Evolutionary conservation across 306 rosid genomes (phyloP).

Genomic region (Citrullus mucosospermus): DNA sequence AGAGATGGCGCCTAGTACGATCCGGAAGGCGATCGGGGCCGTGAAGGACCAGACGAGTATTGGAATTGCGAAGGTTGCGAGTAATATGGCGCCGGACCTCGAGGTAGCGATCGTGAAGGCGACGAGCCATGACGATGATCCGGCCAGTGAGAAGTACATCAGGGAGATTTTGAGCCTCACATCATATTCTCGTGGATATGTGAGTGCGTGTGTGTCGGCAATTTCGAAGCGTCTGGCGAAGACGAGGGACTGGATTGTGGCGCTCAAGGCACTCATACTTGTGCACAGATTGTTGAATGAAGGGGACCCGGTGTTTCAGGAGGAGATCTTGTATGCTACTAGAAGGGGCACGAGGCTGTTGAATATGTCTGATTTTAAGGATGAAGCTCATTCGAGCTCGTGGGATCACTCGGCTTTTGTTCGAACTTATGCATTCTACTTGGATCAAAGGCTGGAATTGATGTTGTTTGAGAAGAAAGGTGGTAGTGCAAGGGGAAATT

Average conservation of each 20-base stretch:
- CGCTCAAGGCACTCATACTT: constrained; percentile 62
- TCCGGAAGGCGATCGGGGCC: constrained; percentile 94
- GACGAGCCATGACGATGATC: constrained; percentile 89
- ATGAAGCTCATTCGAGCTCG: constrained; percentile 92
- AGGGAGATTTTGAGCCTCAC: constrained; percentile 63
- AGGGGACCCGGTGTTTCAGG: constrained; percentile 66
- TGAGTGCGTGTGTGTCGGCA: constrained; percentile 55
- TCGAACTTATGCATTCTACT: constrained; percentile 73
- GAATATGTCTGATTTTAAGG: constrained; percentile 78
- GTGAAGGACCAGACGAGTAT: constrained; percentile 98
- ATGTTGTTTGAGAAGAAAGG: constrained; percentile 46
- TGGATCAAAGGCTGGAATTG: constrained; percentile 85
- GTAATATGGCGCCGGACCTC: constrained; percentile 90
- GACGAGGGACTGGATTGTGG: constrained; percentile 98
- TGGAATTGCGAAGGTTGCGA: constrained; percentile 87
- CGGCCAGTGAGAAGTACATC: constrained; percentile 75
- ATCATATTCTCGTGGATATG: constrained; percentile 73
- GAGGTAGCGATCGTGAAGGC: constrained; percentile 97
- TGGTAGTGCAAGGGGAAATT: constrained; percentile 6
- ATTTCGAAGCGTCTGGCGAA: constrained; percentile 80
- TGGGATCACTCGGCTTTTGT: constrained; percentile 96
- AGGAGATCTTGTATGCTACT: constrained; percentile 82
- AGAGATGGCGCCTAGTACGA: constrained; percentile 81
- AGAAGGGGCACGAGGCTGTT: constrained; percentile 82
- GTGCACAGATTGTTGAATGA: constrained; percentile 73